A percentile compares a stretch with the other conserved stretches of the same genome.
Evolutionary conservation across 2,329 filamentous ascomycete species (phyloP).

Genomic region (Cladosporium velox): DNA sequence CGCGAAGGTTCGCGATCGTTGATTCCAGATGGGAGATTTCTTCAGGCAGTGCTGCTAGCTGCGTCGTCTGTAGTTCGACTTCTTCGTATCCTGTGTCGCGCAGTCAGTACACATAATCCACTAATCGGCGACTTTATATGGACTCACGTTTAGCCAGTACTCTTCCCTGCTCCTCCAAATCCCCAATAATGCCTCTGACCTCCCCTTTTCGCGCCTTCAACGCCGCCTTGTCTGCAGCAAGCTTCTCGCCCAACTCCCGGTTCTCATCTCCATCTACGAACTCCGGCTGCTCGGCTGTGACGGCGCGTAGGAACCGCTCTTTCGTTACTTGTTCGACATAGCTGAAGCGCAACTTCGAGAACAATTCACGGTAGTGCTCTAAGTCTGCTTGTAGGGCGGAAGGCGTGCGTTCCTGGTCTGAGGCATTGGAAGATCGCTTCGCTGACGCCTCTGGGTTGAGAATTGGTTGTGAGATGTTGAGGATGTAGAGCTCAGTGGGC

Average conservation of each 20-base stretch:
- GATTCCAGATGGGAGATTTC: constrained; percentile 55
- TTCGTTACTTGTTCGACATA: constrained; percentile 99
- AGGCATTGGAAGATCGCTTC: constrained; percentile 71
- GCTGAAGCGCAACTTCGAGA: constrained; percentile 92
- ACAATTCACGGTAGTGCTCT: constrained; percentile 89
- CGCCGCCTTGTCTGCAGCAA: constrained; percentile 69
- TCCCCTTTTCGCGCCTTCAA: constrained; percentile 80
- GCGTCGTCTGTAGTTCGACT: constrained; percentile 54
- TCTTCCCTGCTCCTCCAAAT: constrained; percentile 67
- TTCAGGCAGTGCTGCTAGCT: constrained; percentile 53
- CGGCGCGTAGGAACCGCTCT: constrained; percentile 92
- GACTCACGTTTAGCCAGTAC: constrained; percentile 56
- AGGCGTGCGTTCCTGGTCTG: constrained; percentile 69
- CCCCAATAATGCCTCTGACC: constrained; percentile 70
- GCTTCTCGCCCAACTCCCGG: constrained; percentile 69
- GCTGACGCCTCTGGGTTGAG: constrained; percentile 32
- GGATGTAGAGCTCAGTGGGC: constrained; percentile 66
- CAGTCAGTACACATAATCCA: not conserved
- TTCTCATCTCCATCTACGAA: constrained; percentile 85
- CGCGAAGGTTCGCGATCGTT: constrained; percentile 51
- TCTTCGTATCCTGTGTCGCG: constrained; percentile 53
- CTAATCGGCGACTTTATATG: not conserved
- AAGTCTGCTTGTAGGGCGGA: constrained; percentile 80
- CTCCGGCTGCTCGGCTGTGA: constrained; percentile 85
- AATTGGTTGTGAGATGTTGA: constrained; percentile 41